phyloP scores from a whole-genome alignment of 192 early-diverging fungal species.

The Podila epicladia region DNA sequence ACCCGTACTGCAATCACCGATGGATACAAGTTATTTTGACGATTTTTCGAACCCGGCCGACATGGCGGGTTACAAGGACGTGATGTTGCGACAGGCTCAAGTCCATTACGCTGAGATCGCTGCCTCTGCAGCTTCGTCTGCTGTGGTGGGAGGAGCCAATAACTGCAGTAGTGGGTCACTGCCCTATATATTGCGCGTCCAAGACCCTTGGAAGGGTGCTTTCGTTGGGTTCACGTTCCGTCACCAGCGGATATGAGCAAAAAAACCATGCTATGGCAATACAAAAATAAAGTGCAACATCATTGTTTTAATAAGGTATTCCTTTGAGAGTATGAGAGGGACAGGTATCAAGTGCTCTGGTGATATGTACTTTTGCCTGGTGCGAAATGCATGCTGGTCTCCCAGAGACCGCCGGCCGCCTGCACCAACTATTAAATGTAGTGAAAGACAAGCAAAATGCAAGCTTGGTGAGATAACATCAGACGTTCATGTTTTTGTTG shows the following conservation, averaged over 20 bases:
- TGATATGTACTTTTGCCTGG: no score
- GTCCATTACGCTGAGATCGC: constrained; percentile 58
- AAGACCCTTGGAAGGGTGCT: constrained; percentile 80
- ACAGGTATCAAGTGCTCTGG: no score
- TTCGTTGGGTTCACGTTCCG: constrained; percentile 88
- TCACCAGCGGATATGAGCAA: constrained; percentile 19
- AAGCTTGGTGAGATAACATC: no score
- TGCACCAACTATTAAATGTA: no score
- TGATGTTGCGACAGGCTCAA: constrained; percentile 40
- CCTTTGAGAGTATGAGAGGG: no score
- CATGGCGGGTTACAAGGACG: constrained; percentile 68
- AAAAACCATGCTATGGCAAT: not conserved
- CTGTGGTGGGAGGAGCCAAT: constrained; percentile 8
- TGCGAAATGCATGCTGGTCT: no score
- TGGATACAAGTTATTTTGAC: constrained; percentile 89
- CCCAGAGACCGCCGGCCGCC: no score
- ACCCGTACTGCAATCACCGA: constrained; percentile 73
- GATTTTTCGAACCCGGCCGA: constrained; percentile 73
- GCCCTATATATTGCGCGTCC: constrained; percentile 55
- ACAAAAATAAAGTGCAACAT: no score
- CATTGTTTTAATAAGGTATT: no score
- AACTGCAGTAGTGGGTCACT: constrained; percentile 64
- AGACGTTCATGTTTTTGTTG: no score
- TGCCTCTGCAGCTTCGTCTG: constrained; percentile 50
- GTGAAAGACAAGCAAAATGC: no score